A percentile compares a stretch with the other conserved stretches of the same genome.
Conservation (phyloP, 148 eudicot genomes). For the Rhododendron williamsianum region DNA sequence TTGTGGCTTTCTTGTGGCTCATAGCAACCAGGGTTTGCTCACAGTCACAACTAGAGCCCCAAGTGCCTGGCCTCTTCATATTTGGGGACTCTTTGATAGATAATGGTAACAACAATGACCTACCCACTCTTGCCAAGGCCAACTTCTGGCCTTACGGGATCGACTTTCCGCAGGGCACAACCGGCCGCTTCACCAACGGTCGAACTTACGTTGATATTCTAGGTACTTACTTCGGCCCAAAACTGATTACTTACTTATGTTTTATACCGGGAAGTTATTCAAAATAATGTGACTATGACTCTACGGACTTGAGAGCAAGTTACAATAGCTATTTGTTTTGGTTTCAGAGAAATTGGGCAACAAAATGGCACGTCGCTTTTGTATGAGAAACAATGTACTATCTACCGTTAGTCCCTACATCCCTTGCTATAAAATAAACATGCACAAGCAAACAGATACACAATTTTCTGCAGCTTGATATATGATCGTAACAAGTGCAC, state of each 20-base stretch:
- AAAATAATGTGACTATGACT: not conserved
- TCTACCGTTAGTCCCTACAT: too few relatives aligned
- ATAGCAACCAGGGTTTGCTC: constrained; percentile 12
- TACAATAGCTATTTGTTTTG: not conserved
- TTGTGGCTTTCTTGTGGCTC: constrained; percentile 11
- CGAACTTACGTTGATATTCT: constrained; percentile 61
- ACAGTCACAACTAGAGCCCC: constrained; percentile 19
- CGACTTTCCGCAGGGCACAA: constrained; percentile 60
- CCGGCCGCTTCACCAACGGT: constrained; percentile 74
- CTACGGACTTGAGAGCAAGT: not conserved
- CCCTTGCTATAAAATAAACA: too few relatives aligned
- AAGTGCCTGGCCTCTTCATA: constrained; percentile 56
- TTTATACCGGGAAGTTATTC: not conserved
- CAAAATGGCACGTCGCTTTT: not conserved
- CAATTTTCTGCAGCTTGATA: too few relatives aligned
- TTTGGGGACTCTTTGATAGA: constrained; percentile 85
- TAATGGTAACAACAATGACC: constrained; percentile 67
- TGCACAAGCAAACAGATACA: too few relatives aligned
- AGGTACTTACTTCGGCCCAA: constrained; percentile 21
- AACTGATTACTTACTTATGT: not conserved
- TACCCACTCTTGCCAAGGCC: constrained; percentile 63
- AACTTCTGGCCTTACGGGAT: constrained; percentile 72
- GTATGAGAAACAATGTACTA: not conserved
- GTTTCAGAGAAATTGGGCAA: not conserved
- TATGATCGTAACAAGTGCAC: too few relatives aligned